Evolutionary conservation across 2,329 filamentous ascomycete species (phyloP).

Genomic region (Phyllosticta paracitricarpa): DNA sequence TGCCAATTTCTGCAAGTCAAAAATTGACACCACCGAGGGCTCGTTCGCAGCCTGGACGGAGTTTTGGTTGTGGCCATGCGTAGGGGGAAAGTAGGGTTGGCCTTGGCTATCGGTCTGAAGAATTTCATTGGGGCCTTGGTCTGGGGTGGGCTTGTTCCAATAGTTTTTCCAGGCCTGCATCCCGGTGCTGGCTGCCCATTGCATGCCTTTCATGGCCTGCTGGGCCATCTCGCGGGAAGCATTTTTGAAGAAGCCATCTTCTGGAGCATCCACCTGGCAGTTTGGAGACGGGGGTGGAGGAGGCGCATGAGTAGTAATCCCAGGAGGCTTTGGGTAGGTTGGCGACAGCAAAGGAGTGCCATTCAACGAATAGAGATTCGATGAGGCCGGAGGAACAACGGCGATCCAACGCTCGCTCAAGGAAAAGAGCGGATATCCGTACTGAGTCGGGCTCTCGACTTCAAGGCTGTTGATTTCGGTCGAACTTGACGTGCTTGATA

Average conservation of each 20-base stretch:
- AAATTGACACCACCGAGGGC: slow-evolving; percentile 62
- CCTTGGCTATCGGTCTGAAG: slow-evolving; percentile 14
- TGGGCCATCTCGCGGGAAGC: slow-evolving; percentile 72
- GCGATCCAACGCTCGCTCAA: slow-evolving; percentile 67
- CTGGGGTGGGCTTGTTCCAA: slow-evolving; percentile 45
- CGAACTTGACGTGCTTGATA: slow-evolving; percentile 26
- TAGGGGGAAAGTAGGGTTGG: slow-evolving; percentile 60
- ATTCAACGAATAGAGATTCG: slow-evolving; percentile 59
- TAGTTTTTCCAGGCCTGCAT: slow-evolving; percentile 71
- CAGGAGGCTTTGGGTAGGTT: slow-evolving; percentile 46
- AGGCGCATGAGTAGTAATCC: slow-evolving; percentile 49
- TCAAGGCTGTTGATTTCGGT: slow-evolving; percentile 25
- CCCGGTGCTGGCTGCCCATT: slow-evolving; percentile 68
- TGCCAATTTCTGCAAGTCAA: slow-evolving; percentile 56
- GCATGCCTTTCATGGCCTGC: slow-evolving; percentile 63
- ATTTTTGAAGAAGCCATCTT: slow-evolving; percentile 64
- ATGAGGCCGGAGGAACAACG: slow-evolving; percentile 62
- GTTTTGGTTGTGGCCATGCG: slow-evolving; percentile 55
- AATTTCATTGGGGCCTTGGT: slow-evolving; percentile 14
- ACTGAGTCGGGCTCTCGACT: slow-evolving; percentile 23
- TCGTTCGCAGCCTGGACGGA: slow-evolving; percentile 46
- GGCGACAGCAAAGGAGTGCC: slow-evolving; percentile 48
- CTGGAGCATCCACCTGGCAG: slow-evolving; percentile 61
- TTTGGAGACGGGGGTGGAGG: slow-evolving; percentile 59
- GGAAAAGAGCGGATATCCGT: slow-evolving; percentile 56